Evolutionary conservation across 805 yeast species (phyloP), one percentile per base, ranked within the genome.

Genomic region (Kluyveromyces aestuarii): DNA sequence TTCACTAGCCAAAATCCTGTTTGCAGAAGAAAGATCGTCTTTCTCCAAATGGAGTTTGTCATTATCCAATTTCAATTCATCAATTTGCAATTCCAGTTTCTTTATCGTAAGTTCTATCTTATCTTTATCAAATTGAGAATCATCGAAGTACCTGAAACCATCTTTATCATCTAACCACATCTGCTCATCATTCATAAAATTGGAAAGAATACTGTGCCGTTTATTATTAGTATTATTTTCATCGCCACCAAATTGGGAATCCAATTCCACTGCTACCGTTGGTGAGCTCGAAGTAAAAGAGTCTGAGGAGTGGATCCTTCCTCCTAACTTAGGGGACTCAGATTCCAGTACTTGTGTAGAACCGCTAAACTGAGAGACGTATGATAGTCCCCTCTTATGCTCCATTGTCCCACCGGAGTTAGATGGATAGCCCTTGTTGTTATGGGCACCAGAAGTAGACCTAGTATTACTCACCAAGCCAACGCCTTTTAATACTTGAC

Each of bases 21-120:
- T 46, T 8, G 37, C 40, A 21, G 16, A 16, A 13, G 25, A 40
- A 39, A 35, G 44, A 27, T 48, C 47, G 11, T 41, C 52, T 27
- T 51, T 47, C 6, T 43, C 45, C 45, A 43, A 8, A 11, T 17
- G 45, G 7, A 65, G 44, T 47, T 61, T 62, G 45, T 64, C 65
- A 51, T 66, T 66, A 38, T 64, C 67, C 33, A 64, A 45, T 52
- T 57, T 63, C 30, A 66, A 48, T 42, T 66, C 69, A 37, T 56
- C 56, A 16, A 65, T 62, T 41, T 65, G 62, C 13, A 65, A 27
- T 50, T 66, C 69, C 44, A 65, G 48, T 41, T 62, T 61, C 40
- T 63, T 63, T 46, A 64, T 62, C 49, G 63, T 62, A 36, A 60
- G 48, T 30, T 66, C 68, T 14, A 55, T 30, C 27, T 33, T 33